phyloP scores from a whole-genome alignment of 495 filamentous ascomycete species.

The Hypoxylon cercidicola region DNA sequence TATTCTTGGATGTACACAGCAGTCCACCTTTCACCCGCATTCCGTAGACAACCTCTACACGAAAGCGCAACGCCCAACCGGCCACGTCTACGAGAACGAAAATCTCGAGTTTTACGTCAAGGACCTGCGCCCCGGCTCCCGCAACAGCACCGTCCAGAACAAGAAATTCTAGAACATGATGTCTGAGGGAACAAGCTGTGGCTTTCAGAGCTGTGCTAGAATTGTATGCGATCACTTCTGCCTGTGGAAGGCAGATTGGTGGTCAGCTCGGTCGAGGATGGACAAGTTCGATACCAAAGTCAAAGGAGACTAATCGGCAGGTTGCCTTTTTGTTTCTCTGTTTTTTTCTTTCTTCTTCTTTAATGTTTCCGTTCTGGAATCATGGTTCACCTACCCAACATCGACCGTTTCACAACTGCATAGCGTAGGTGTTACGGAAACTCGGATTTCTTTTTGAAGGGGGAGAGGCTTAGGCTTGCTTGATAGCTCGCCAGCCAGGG shows the following conservation, averaged over 20 bases:
- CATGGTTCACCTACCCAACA: slow-evolving; percentile 4
- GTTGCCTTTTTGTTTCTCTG: no score
- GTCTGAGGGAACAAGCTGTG: slow-evolving; percentile 37
- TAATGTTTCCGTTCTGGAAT: neutral
- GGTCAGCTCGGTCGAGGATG: slow-evolving; percentile 1
- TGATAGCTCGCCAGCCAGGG: no score
- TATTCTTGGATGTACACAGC: slow-evolving; percentile 78
- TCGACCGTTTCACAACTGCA: slow-evolving; percentile 30
- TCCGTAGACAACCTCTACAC: slow-evolving; percentile 78
- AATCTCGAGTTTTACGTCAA: slow-evolving; percentile 81
- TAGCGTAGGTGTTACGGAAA: slow-evolving; percentile 39
- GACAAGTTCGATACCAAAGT: neutral
- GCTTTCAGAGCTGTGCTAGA: slow-evolving; percentile 25
- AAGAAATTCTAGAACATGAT: slow-evolving; percentile 42
- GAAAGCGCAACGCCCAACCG: slow-evolving; percentile 76
- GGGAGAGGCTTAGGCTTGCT: slow-evolving; percentile 1
- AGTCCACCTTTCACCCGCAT: slow-evolving; percentile 81
- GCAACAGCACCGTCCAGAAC: slow-evolving; percentile 33
- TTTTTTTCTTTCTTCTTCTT: neutral
- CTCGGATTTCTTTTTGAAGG: slow-evolving; percentile 3
- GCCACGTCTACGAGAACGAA: slow-evolving; percentile 85
- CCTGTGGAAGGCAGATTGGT: slow-evolving; percentile 4
- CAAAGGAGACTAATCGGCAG: slow-evolving; percentile 19
- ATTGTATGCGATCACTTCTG: slow-evolving; percentile 17
- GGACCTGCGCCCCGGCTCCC: slow-evolving; percentile 71